Percentiles rank a stretch among this genome's conserved stretches.
These are phyloP conservation scores for Gloeopeniophorella convolvens DNA, from an alignment of 768 basidiomycete species.

Conservation along the genomic window DNA sequence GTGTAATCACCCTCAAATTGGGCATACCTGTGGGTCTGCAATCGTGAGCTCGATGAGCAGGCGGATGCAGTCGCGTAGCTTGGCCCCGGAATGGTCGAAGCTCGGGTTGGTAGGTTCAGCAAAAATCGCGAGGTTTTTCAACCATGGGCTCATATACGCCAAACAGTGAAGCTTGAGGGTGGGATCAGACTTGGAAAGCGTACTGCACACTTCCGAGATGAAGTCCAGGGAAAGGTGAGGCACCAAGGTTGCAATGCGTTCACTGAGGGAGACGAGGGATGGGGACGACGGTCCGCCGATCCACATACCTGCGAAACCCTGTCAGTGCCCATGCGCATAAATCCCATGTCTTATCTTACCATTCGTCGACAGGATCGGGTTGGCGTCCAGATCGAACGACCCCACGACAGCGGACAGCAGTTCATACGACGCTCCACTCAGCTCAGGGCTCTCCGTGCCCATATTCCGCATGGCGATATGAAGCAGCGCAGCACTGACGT, in stretches of 20 bases:
- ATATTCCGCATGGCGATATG: conserved; percentile 81
- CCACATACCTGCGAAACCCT: conserved; percentile 36
- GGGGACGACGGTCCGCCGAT: conserved; percentile 39
- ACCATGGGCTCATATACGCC: conserved; percentile 85
- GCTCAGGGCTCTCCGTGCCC: conserved; percentile 63
- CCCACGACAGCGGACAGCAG: conserved; percentile 71
- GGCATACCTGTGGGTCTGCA: conserved; percentile 57
- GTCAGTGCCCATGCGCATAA: background rate
- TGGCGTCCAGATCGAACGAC: conserved; percentile 72
- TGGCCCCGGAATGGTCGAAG: conserved; percentile 66
- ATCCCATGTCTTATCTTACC: conserved; percentile 35
- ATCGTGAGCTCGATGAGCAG: conserved; percentile 70
- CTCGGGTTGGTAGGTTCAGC: conserved; percentile 61
- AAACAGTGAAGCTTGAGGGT: conserved; percentile 65
- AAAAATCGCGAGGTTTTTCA: conserved; percentile 70
- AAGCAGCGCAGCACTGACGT: conserved; percentile 80
- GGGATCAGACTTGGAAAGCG: conserved; percentile 44
- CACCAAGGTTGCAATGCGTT: conserved; percentile 61
- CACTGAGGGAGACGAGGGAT: conserved; percentile 62
- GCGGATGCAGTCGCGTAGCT: conserved; percentile 77
- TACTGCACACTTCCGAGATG: conserved; percentile 72
- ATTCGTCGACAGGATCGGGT: conserved; percentile 61
- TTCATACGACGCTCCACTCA: conserved; percentile 75
- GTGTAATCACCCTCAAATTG: background rate
- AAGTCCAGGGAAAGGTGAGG: conserved; percentile 86